phyloP scores from a whole-genome alignment of 2,329 filamentous ascomycete genomes.

The Apiospora rasikravindrae region DNA sequence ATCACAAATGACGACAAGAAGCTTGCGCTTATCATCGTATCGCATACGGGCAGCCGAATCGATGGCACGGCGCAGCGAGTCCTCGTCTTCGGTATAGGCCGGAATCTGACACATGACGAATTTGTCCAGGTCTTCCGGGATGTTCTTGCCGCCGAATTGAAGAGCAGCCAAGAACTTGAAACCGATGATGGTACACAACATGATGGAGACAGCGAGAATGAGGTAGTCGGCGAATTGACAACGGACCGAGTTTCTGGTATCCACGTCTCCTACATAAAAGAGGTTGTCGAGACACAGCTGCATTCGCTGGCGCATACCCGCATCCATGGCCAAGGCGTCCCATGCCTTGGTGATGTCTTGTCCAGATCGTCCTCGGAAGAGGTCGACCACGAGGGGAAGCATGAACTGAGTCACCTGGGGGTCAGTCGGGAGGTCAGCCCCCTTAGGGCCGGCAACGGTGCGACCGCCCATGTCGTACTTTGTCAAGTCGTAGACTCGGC shows the following conservation, averaged over 20 bases:
- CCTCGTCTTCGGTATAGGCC: conserved; percentile 97
- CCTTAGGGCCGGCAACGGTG: conserved; percentile 60
- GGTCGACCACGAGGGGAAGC: conserved; percentile 71
- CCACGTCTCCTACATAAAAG: conserved; percentile 90
- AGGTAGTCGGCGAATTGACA: conserved; percentile 92
- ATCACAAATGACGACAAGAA: conserved; percentile 90
- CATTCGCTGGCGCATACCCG: conserved; percentile 69
- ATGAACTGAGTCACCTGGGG: conserved; percentile 76
- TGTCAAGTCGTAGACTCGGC: conserved; percentile 87
- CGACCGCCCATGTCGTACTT: conserved; percentile 81
- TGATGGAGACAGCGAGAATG: conserved; percentile 79
- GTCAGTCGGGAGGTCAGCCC: conserved; percentile 51
- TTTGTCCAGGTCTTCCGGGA: conserved; percentile 96
- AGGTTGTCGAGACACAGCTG: conserved; percentile 87
- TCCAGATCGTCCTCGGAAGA: conserved; percentile 80
- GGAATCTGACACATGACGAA: conserved; percentile 98
- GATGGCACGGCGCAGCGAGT: conserved; percentile 93
- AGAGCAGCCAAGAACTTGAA: conserved; percentile 98
- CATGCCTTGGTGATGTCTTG: conserved; percentile 84
- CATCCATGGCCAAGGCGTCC: conserved; percentile 69
- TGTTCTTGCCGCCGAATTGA: conserved; percentile 88
- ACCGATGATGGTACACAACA: conserved; percentile 80
- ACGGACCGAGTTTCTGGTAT: conserved; percentile 83
- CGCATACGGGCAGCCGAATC: conserved; percentile 94
- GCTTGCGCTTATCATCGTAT: conserved; percentile 98